These are phyloP conservation scores for Helianthus tuberosus DNA, from an alignment of 129 eudicot species.

Conservation along the genomic window DNA sequence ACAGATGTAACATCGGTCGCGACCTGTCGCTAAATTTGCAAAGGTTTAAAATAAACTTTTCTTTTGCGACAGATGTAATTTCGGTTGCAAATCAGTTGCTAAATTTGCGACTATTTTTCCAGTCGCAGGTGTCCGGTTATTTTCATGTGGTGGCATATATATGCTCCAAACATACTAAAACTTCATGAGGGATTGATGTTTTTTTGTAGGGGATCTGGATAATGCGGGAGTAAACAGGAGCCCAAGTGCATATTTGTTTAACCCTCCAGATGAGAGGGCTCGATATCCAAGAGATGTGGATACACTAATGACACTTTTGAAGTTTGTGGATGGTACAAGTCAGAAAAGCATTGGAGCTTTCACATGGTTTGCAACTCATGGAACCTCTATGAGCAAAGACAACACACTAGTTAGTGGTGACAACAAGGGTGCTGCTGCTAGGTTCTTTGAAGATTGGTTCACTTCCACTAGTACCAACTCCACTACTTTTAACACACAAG, in stretches of 20 bases:
- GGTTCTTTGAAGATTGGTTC: slow-evolving; percentile 79
- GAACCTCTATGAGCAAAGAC: slow-evolving; percentile 72
- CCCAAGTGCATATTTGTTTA: slow-evolving; percentile 65
- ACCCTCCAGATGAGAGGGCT: slow-evolving; percentile 58
- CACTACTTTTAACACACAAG: slow-evolving; percentile 23
- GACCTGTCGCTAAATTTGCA: no score
- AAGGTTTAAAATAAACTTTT: no score
- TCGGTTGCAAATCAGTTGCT: no score
- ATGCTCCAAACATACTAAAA: not conserved
- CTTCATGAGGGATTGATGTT: not conserved
- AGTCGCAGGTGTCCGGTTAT: no score
- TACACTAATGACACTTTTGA: slow-evolving; percentile 61
- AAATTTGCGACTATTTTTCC: no score
- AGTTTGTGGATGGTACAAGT: slow-evolving; percentile 58
- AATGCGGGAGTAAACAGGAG: slow-evolving; percentile 69
- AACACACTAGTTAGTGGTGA: slow-evolving; percentile 76
- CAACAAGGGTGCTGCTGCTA: slow-evolving; percentile 81
- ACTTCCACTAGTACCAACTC: slow-evolving; percentile 31
- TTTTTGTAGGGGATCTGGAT: slow-evolving; percentile 56
- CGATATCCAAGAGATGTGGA: slow-evolving; percentile 49
- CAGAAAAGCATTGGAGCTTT: slow-evolving; percentile 58
- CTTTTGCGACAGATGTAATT: no score
- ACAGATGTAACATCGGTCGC: no score
- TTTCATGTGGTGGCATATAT: not conserved
- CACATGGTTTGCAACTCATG: slow-evolving; percentile 80